Conservation (phyloP, 345 rosid species). For the Reutealis trisperma region DNA sequence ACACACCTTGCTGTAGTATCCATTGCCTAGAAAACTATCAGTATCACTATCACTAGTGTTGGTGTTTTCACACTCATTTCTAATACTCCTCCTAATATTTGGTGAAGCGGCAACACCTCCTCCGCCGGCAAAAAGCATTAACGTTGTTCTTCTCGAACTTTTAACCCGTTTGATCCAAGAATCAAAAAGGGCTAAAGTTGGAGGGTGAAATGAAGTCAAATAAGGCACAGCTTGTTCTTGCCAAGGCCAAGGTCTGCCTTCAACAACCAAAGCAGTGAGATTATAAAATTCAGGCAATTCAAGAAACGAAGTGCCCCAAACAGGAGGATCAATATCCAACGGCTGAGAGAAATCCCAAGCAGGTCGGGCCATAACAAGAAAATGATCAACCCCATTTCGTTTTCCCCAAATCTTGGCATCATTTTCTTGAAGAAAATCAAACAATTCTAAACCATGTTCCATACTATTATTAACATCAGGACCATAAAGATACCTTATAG, state of each 20-base stretch:
- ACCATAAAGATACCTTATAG: constrained; percentile 75
- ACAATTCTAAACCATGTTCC: constrained; percentile 73
- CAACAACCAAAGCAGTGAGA: constrained; percentile 67
- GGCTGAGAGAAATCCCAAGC: constrained; percentile 97
- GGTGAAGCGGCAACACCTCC: constrained; percentile 65
- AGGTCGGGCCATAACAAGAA: constrained; percentile 84
- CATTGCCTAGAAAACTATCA: background rate
- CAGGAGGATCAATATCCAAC: constrained; percentile 61
- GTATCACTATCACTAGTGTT: background rate
- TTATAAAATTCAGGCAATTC: constrained; percentile 78
- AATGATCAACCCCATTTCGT: constrained; percentile 68
- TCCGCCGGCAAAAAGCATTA: constrained; percentile 86
- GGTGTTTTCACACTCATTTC: constrained; percentile 63
- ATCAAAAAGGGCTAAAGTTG: constrained; percentile 53
- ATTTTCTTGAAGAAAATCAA: constrained; percentile 43
- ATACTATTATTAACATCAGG: constrained; percentile 65
- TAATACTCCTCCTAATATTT: constrained; percentile 78
- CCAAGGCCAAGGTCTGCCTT: constrained; percentile 81
- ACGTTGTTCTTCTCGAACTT: constrained; percentile 49
- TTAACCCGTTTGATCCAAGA: constrained; percentile 71
- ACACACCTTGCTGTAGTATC: constrained; percentile 40
- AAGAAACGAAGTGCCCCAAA: constrained; percentile 93
- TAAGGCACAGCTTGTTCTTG: constrained; percentile 93
- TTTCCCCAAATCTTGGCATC: constrained; percentile 60
- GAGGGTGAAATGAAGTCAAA: constrained; percentile 89